A percentile compares a stretch with the other conserved stretches of the same genome.
These are phyloP conservation scores for Phytophthora niederhauseri DNA, from an alignment of 352 stramenopile species.

Conservation along the genomic window DNA sequence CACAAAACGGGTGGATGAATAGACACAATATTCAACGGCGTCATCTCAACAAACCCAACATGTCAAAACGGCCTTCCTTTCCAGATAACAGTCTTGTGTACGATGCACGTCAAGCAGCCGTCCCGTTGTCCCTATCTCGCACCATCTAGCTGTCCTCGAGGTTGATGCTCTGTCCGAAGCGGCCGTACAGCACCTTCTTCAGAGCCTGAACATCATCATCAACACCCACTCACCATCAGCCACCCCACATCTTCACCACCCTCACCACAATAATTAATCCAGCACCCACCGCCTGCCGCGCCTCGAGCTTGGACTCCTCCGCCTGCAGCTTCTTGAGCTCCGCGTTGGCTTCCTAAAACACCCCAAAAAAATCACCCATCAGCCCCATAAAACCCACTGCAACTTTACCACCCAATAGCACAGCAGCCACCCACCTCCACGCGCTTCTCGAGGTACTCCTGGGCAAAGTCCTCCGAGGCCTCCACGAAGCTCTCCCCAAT, in stretches of 20 bases:
- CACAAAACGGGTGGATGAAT: conserved; percentile 11
- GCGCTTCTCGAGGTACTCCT: conserved; percentile 93
- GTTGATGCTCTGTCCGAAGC: conserved; percentile 98
- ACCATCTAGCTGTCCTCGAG: conserved; percentile 91
- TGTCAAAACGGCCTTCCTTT: conserved; percentile 20
- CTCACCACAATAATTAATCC: not conserved
- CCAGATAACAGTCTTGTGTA: conserved; percentile 9
- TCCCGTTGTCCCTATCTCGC: not conserved
- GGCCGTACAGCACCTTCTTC: conserved; percentile 96
- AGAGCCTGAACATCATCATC: conserved; percentile 50
- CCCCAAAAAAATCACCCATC: not conserved
- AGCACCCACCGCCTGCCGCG: conserved; percentile 83
- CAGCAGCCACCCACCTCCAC: conserved; percentile 60
- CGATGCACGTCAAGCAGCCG: not conserved
- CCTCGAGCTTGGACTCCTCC: conserved; percentile 90
- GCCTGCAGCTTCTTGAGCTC: conserved; percentile 82
- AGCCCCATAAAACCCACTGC: not conserved
- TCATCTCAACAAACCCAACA: not conserved
- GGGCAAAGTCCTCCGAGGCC: conserved; percentile 93
- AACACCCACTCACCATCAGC: not conserved
- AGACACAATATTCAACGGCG: conserved; percentile 8
- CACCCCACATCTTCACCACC: not conserved
- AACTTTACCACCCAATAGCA: not conserved
- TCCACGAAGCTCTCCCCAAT: conserved; percentile 97
- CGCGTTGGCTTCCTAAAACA: conserved; percentile 68